Evolutionary conservation across 2,329 filamentous ascomycete species (phyloP), one percentile per base, ranked within the genome.

Genomic region (Colletotrichum lindemuthianum): DNA sequence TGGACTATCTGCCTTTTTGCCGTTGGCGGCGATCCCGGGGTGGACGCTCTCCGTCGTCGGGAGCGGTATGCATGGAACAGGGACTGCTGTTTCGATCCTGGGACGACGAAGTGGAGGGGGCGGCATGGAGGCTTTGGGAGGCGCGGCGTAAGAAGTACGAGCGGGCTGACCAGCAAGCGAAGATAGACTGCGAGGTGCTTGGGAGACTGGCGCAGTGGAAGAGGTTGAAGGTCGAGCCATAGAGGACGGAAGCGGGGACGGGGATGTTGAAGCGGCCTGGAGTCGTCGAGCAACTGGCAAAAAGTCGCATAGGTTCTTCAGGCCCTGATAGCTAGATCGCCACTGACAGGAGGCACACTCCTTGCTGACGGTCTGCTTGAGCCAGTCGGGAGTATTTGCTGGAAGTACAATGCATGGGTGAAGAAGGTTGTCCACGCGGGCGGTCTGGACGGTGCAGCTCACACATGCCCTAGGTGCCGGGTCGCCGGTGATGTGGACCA

Each of bases 291-390:
- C 13, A 36, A 16, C 33, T 40, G 43, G 36, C 11, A 56, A 49
- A 70, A 72, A 75, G 41, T 71, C 69, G 57, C 75, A 78, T 11
- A 54, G 43, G 41, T 72, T 76, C 2, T 59, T 61, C 4, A 65
- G 68, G 6, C 72, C 69, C 6, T 71, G 69, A 2, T 71, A 53
- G 36, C 71, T 63, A 7, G 67, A 63, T 36, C 65, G 72, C 61
- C 78, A 79, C 39, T 64, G 70, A 45, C 74, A 77, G 3, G 73
- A 70, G 0, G 75, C 73, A 60, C 76, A 79, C 6, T 70, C 68
- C 8, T 51, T 6, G 51, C 48, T 41, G 66, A 69, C 73, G 1
- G 69, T 51, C 8, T 54, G 37, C 16, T 68, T 69, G 2, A 70
- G 67, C 3, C 59, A 49, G 0, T 37, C 8, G 1, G 72, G 59